Evolutionary conservation across 108 stramenopile species (phyloP), one percentile per base, ranked within the genome.

Genomic region (Cyclotella kingstonii): DNA sequence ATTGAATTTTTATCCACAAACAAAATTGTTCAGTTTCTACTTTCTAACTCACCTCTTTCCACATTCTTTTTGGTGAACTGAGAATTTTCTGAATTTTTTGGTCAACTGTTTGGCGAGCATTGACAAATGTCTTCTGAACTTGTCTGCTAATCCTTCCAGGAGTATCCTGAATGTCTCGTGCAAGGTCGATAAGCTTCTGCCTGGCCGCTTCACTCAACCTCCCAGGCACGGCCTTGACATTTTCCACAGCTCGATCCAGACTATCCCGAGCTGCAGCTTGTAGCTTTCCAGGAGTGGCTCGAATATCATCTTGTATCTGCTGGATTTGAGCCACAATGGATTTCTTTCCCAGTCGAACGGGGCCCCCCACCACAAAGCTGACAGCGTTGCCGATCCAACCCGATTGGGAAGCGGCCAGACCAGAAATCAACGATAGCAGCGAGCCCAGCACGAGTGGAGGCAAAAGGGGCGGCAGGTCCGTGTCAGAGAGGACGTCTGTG

Each of bases 131-230:
- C 26, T 66, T 70, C 48, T 84, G 73, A 15, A 81, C 69, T 12
- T 52, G 41, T 4, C 85, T 81, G 0, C 58, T 84, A 41, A 90
- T 79, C 43, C 63, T 71, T 30, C 85, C 84, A 0, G 92, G 92
- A 3, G 86, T 85, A 21, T 81, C 85, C 64, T 71, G 72, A 53
- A 90, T 80, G 40, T 82, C 89, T 12, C 83, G 77, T 1, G 77
- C 76, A 17, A 82, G 64, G 21, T 81, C 83, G 4, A 68, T 68
- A 38, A 80, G 76, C 54, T 71, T 83, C 17, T 68, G 41, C 22
- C 63, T 63, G n/a, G 77, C 79, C 2, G 76, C 81, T 39, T 74
- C 64, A 9, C 43, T 68, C 34, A 76, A 70, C 51, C 60, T 56
- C 2, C 68, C 68, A 23, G 74, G 74, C 0, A 50, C 64, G 2